Percentiles rank a stretch among this genome's conserved stretches.
These are phyloP conservation scores for Selenicereus undatus DNA, from an alignment of 148 eudicot species.

Conservation along the genomic window DNA sequence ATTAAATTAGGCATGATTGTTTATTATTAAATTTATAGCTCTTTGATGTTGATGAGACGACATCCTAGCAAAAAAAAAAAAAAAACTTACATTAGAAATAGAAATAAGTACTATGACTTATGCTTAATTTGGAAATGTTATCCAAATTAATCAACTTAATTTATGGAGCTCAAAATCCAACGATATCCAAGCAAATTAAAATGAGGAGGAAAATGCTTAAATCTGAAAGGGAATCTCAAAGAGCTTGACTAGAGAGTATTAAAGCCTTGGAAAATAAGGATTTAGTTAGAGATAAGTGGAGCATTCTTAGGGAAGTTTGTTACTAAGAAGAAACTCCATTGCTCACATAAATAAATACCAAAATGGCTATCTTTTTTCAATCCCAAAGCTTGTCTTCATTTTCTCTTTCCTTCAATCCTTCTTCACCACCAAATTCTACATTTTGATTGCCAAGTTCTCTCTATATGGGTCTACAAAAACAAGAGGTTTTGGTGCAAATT, in stretches of 20 bases:
- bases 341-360: neutral
- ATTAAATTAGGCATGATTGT: too few relatives aligned
- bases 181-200: neutral
- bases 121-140: neutral
- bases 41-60: too few relatives aligned
- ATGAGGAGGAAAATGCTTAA: too few relatives aligned
- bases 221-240: neutral
- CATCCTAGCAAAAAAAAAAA: too few relatives aligned
- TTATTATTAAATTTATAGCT: too few relatives aligned
- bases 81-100: too few relatives aligned
- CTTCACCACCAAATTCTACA: neutral
- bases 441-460: neutral
- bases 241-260: neutral
- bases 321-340: neutral
- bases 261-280: neutral
- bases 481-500: neutral
- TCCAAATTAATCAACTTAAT: neutral
- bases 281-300: constrained; percentile 20
- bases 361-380: neutral
- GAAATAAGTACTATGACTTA: neutral
- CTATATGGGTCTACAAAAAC: neutral
- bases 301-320: constrained; percentile 28
- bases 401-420: constrained; percentile 1
- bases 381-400: neutral
- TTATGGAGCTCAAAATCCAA: neutral